Conservation (phyloP, 768 basidiomycete species). For the Gyrodon lividus region DNA sequence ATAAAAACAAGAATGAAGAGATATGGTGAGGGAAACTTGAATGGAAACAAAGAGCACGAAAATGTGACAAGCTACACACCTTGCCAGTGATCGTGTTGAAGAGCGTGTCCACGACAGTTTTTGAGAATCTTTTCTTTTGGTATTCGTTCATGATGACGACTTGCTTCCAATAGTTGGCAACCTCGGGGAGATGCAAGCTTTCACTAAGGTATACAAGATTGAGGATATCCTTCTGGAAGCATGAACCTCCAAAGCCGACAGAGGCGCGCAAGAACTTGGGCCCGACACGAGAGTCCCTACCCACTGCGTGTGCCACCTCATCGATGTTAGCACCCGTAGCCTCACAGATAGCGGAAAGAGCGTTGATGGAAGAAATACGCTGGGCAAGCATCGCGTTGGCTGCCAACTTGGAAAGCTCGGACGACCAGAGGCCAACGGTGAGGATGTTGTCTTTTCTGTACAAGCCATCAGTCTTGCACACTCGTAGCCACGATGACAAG, state of each 20-base stretch:
- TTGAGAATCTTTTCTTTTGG: constrained; percentile 94
- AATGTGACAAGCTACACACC: constrained; percentile 41
- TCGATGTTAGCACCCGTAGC: constrained; percentile 98
- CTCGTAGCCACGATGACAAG: not conserved
- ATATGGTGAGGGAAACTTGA: too few relatives aligned
- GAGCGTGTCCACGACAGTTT: constrained; percentile 93
- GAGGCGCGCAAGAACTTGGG: constrained; percentile 94
- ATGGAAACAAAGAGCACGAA: too few relatives aligned
- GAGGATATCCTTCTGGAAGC: constrained; percentile 99
- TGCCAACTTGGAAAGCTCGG: constrained; percentile 96
- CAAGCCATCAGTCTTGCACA: constrained; percentile 2
- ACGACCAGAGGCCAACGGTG: constrained; percentile 97
- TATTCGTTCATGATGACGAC: constrained; percentile 99
- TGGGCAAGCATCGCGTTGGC: constrained; percentile 99
- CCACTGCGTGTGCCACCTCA: constrained; percentile 93
- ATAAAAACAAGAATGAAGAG: not conserved
- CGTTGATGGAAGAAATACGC: constrained; percentile 97
- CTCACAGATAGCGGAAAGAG: constrained; percentile 97
- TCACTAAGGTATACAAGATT: constrained; percentile 98
- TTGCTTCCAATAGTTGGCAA: constrained; percentile 96
- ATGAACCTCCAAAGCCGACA: constrained; percentile 96
- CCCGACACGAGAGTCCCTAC: constrained; percentile 89
- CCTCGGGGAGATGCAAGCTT: constrained; percentile 91
- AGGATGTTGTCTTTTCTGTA: constrained; percentile 72
- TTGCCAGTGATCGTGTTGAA: constrained; percentile 99